Evolutionary conservation across 192 early-diverging fungal genomes (phyloP), one percentile per base, ranked within the genome.

Genomic region (Funneliformis mosseae): DNA sequence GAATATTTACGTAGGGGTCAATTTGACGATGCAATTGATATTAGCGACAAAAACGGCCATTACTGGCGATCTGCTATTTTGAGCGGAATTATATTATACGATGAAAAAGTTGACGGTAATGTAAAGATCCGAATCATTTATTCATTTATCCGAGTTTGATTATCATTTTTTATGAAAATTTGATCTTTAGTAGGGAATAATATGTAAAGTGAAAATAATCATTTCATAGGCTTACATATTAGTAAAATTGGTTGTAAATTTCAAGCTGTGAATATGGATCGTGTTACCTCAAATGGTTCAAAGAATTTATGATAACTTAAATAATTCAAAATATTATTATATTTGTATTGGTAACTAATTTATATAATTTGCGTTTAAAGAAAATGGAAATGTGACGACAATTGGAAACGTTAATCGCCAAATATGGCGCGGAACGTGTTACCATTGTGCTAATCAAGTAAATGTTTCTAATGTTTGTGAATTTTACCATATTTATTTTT

Each of bases 41-140:
- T 96, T 39, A 96, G 95, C 71, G 80, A 88, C 8, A 85, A 92
- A 60, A 89, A 89, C 78, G 92, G 92, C 72, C 92, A 96, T 76
- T 89, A 90, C 8, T 96, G 95, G 95, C 88, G 90, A 41, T 93
- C 95, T 9, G 96, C 95, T 2, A 91, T 89, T 80, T 82, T 97
- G 41, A 82, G 88, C 63, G 96, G 95, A 23, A 89, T 88, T 6
- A 70, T 90, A 8, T 79, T 91, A 11, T 90, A 85, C 79, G 85
- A 81, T 45, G 92, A 94, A 79, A 79, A 85, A 0, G 77, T 62
- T 66, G 42, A 60, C 27, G 77, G 76, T 78, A 70, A 70, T 42
- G 38, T 43, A 21, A 21, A 42, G 16, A 18, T 33, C 7, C n/a
- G 5, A 63, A 18, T 38, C 25, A 67, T 28, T 1, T 55, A 55